Conservation (phyloP, 164 flowering plant genomes). For the Sedum album region DNA sequence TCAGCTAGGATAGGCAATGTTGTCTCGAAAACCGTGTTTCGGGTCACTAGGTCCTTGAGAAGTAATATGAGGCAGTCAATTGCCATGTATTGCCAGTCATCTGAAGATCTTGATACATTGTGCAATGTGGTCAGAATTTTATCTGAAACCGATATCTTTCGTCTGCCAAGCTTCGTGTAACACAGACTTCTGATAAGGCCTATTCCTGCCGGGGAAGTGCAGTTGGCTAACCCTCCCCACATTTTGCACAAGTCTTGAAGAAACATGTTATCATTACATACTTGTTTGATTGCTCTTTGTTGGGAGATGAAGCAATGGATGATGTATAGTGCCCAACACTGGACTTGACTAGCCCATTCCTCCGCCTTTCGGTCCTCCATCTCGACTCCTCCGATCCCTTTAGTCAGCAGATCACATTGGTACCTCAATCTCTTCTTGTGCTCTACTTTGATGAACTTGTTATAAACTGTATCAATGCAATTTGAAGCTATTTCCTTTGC, state of each 20-base stretch:
- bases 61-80: slow-evolving; percentile 65
- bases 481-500: slow-evolving; percentile 44
- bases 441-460: slow-evolving; percentile 31
- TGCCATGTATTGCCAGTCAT: slow-evolving; percentile 88
- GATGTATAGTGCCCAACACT: slow-evolving; percentile 71
- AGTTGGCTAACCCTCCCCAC: slow-evolving; percentile 78
- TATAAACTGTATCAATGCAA: slow-evolving; percentile 45
- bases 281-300: slow-evolving; percentile 32
- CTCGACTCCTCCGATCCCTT: slow-evolving; percentile 60
- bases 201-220: slow-evolving; percentile 54
- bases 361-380: slow-evolving; percentile 70
- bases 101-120: slow-evolving; percentile 70
- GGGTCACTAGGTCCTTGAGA: slow-evolving; percentile 50
- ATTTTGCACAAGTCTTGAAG: slow-evolving; percentile 41
- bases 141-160: slow-evolving; percentile 27
- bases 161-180: slow-evolving; percentile 51
- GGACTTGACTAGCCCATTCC: slow-evolving; percentile 87
- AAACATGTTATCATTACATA: slow-evolving; percentile 38
- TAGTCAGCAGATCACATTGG: slow-evolving; percentile 59
- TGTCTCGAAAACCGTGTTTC: slow-evolving; percentile 44
- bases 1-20: slow-evolving; percentile 35
- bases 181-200: slow-evolving; percentile 62
- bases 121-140: slow-evolving; percentile 38
- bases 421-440: slow-evolving; percentile 35
- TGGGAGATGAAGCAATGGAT: slow-evolving; percentile 69